Evolutionary conservation across 108 stramenopile species (phyloP).

Genomic region (Seminavis robusta): DNA sequence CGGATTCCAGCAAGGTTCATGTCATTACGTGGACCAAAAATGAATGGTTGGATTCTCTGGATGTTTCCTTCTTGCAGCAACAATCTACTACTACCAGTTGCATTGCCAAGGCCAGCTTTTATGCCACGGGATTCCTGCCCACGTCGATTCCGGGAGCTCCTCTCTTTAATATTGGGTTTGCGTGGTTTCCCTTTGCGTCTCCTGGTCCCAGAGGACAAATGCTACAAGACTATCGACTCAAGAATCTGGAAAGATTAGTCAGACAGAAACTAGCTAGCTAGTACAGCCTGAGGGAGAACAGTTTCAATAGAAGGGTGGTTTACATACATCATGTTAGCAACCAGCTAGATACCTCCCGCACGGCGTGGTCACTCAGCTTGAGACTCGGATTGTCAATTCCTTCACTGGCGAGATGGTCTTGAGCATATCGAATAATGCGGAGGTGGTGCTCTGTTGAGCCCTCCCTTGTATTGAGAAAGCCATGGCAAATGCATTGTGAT

Average conservation of each 20-base stretch:
- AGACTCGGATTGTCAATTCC: no score
- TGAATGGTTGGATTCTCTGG: slow-evolving; percentile 22
- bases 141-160: slow-evolving; percentile 19
- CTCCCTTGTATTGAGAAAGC: no score
- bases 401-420: no score
- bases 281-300: no score
- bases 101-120: slow-evolving; percentile 15
- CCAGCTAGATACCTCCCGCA: no score
- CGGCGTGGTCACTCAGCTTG: no score
- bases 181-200: slow-evolving; percentile 17
- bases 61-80: neutral
- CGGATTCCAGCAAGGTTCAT: slow-evolving; percentile 11
- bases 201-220: slow-evolving; percentile 18
- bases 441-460: no score
- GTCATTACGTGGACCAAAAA: slow-evolving; percentile 20
- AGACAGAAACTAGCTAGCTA: slow-evolving; percentile 11
- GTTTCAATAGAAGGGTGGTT: no score
- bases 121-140: slow-evolving; percentile 25
- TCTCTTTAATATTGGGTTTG: slow-evolving; percentile 9
- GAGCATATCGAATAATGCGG: no score
- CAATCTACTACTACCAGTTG: neutral
- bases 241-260: slow-evolving; percentile 8
- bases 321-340: no score
- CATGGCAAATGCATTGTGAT: no score
- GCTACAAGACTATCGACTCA: slow-evolving; percentile 16